Percentiles rank a stretch among this genome's conserved stretches.
Evolutionary conservation across 345 rosid genomes (phyloP).

Genomic region (Anastatica hierochuntica): DNA sequence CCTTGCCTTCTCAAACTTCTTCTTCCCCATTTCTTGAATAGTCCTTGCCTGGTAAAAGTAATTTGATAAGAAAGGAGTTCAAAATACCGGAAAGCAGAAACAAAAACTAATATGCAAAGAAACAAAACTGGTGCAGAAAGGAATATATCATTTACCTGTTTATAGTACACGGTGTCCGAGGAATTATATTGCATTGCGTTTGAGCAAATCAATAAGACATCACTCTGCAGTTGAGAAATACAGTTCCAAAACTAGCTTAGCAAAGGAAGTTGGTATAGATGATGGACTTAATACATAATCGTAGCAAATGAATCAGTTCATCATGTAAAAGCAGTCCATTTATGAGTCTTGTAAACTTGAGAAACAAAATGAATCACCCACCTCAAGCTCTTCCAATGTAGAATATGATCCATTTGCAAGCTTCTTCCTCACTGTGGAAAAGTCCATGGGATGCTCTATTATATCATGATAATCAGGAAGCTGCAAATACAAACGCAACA

Average conservation of each 20-base stretch:
- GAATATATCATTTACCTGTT: conserved; percentile 38
- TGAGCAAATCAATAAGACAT: conserved; percentile 64
- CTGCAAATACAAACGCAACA: conserved; percentile 28
- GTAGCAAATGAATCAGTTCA: neutral
- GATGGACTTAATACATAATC: neutral
- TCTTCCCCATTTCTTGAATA: conserved; percentile 64
- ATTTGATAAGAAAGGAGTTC: neutral
- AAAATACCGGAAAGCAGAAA: neutral
- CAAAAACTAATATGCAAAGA: neutral
- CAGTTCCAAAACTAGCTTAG: conserved; percentile 40
- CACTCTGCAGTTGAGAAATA: conserved; percentile 51
- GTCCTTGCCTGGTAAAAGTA: conserved; percentile 45
- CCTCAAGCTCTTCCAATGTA: conserved; percentile 68
- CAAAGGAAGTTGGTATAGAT: neutral
- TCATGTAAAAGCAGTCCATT: neutral
- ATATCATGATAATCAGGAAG: conserved; percentile 83
- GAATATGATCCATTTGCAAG: conserved; percentile 58
- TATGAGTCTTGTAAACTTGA: neutral
- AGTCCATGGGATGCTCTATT: conserved; percentile 81
- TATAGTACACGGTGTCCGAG: conserved; percentile 63
- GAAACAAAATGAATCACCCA: conserved; percentile 20
- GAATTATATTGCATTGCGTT: conserved; percentile 82
- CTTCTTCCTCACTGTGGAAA: conserved; percentile 71
- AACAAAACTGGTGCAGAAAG: conserved; percentile 1
- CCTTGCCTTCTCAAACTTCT: conserved; percentile 61